Base-by-base conservation (phyloP, 345 rosid genomes). In the Hypericum androsaemum region DNA sequence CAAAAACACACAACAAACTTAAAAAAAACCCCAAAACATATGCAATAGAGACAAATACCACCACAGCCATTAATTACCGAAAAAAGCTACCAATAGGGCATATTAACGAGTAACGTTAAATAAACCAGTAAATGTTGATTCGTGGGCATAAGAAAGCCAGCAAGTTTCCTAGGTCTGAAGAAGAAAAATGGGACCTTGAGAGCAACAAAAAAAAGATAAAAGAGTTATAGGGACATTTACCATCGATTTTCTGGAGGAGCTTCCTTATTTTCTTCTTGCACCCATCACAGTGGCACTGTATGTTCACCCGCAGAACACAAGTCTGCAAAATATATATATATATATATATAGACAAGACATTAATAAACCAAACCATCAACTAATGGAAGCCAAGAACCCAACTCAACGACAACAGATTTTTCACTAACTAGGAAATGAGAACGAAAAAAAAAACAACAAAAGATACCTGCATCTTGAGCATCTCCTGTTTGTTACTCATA, bases 201-300 rank as follows among this genome's bases (percentile, higher is more conserved):
- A 5, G 3, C 1, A 10, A 48, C 1, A 22, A 6, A 6, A 10
- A 14, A 17, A 50, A 49, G n/a, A 48, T 37, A 6, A 0, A 45
- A 14, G 44, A 22, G n/a, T 17, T 41, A 6, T 50, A 43, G 53
- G 53, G 32, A 1, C 1, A 59, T 58, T 64, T 42, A 88, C 98
- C 98, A 52, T 83, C 89, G 38, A 80, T 73, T 72, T 92, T 92
- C 67, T 76, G 86, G 56, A 92, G 56, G 28, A 71, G 68, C 58
- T 81, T 92, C 86, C 62, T 83, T 32, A 92, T 79, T 76, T 85
- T 92, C 67, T 73, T 74, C 69, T 77, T 78, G 58, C 98, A 92
- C 7, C 98, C 98, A 77, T 85, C 98, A 57, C 98, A 92, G 74
- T 85, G 86, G 50, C 73, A 68, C 58, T 62, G 58, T 28, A 92